Evolutionary conservation across 2,329 filamentous ascomycete species (phyloP).

Genomic region (Phialemonium atrogriseum): DNA sequence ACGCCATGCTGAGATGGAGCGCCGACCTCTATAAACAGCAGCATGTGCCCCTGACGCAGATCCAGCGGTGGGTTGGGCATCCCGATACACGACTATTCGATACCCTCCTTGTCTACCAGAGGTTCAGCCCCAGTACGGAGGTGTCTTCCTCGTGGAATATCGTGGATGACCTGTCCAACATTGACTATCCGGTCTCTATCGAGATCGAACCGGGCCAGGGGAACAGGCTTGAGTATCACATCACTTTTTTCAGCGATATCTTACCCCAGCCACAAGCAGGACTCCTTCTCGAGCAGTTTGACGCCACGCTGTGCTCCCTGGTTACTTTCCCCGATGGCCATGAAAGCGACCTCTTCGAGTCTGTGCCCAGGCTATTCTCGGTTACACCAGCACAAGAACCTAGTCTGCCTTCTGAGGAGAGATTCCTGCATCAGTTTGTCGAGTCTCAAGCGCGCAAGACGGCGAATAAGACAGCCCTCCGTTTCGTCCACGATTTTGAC

Average conservation of each 20-base stretch:
- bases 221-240: constrained; percentile 47
- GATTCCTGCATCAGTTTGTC: constrained; percentile 70
- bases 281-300: constrained; percentile 63
- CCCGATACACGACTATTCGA: constrained; percentile 66
- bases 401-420: constrained; percentile 47
- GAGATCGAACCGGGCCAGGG: constrained; percentile 56
- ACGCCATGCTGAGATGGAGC: constrained; percentile 58
- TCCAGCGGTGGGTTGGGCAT: constrained; percentile 64
- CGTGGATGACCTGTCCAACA: constrained; percentile 55
- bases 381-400: constrained; percentile 53
- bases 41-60: constrained; percentile 59
- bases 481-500: constrained; percentile 58
- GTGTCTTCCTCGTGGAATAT: constrained; percentile 45
- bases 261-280: constrained; percentile 61
- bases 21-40: constrained; percentile 59
- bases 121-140: constrained; percentile 27
- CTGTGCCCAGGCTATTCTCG: constrained; percentile 44
- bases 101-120: constrained; percentile 78
- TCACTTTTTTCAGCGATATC: constrained; percentile 58
- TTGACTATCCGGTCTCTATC: constrained; percentile 74
- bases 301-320: constrained; percentile 54
- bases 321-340: constrained; percentile 36
- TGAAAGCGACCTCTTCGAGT: constrained; percentile 28
- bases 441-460: constrained; percentile 48
- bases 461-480: constrained; percentile 60